These are phyloP conservation scores for Panicum hallii DNA, from an alignment of 202 grass and related monocot genomes.

Conservation along the genomic window DNA sequence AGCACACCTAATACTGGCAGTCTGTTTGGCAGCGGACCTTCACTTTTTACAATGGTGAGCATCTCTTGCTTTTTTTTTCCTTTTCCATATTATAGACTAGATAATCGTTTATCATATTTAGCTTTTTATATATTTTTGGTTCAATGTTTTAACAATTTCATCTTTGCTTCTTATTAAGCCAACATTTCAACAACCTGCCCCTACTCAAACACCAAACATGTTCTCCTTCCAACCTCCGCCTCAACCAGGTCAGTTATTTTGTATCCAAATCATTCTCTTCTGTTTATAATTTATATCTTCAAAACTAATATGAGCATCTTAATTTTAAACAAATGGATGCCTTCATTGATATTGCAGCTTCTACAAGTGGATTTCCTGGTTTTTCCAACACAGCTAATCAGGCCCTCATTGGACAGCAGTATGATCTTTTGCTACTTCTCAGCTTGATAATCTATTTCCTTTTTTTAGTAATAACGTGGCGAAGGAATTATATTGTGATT, in stretches of 20 bases:
- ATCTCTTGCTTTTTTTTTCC: constrained; percentile 18
- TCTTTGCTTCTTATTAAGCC: constrained; percentile 41
- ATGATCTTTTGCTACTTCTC: constrained; percentile 46
- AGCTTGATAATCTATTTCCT: constrained; percentile 28
- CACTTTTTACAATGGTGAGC: constrained; percentile 56
- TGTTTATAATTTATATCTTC: background rate
- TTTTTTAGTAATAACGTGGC: background rate
- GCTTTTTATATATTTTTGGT: constrained; percentile 12
- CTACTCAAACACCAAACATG: constrained; percentile 37
- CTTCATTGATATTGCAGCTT: constrained; percentile 37
- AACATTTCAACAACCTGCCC: constrained; percentile 38
- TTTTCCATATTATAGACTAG: constrained; percentile 17
- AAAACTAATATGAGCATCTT: background rate
- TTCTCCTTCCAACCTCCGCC: constrained; percentile 42
- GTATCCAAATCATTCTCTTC: background rate
- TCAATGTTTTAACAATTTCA: constrained; percentile 31
- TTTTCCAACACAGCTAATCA: constrained; percentile 48
- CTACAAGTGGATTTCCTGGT: constrained; percentile 52
- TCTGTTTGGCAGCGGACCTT: constrained; percentile 58
- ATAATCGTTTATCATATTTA: constrained; percentile 22
- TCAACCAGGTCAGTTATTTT: constrained; percentile 51
- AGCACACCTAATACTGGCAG: constrained; percentile 23
- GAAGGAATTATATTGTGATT: constrained; percentile 7
- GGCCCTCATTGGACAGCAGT: constrained; percentile 56
- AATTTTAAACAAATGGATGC: background rate